Evolutionary conservation across 352 stramenopile genomes (phyloP).

Genomic region (Phytophthora aleatoria): DNA sequence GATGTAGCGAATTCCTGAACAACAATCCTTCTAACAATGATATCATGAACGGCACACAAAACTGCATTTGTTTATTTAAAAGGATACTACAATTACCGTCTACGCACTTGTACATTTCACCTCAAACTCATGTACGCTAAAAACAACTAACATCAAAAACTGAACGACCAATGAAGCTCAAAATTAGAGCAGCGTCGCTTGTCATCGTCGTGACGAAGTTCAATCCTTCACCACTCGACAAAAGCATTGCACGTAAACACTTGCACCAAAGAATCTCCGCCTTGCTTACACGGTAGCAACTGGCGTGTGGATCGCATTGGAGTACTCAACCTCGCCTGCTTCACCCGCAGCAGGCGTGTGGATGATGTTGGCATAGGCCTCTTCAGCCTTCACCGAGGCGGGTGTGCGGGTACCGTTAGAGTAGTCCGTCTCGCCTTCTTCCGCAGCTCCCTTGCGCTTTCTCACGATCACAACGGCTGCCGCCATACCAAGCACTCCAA

Average conservation of each 20-base stretch:
- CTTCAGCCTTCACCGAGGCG: slow-evolving; percentile 6
- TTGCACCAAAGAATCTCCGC: not conserved
- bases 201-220: slow-evolving; percentile 16
- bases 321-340: slow-evolving; percentile 12
- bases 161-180: slow-evolving; percentile 2
- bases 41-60: not conserved
- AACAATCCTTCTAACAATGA: not conserved
- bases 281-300: slow-evolving; percentile 20
- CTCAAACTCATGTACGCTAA: slow-evolving; percentile 16
- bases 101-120: slow-evolving; percentile 13
- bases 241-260: slow-evolving; percentile 8
- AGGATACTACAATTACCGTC: slow-evolving; percentile 8
- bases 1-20: too few species aligned
- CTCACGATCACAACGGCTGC: slow-evolving; percentile 43
- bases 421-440: slow-evolving; percentile 26
- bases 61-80: slow-evolving; percentile 4
- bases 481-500: slow-evolving; percentile 45
- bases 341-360: slow-evolving; percentile 8
- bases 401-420: slow-evolving; percentile 41
- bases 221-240: slow-evolving; percentile 17
- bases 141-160: slow-evolving; percentile 18
- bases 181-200: not conserved
- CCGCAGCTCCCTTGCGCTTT: slow-evolving; percentile 39
- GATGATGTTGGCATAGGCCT: slow-evolving; percentile 5
- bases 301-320: slow-evolving; percentile 22